Evolutionary conservation across 306 rosid genomes (phyloP).

Genomic region (Herpetospermum pedunculosum): DNA sequence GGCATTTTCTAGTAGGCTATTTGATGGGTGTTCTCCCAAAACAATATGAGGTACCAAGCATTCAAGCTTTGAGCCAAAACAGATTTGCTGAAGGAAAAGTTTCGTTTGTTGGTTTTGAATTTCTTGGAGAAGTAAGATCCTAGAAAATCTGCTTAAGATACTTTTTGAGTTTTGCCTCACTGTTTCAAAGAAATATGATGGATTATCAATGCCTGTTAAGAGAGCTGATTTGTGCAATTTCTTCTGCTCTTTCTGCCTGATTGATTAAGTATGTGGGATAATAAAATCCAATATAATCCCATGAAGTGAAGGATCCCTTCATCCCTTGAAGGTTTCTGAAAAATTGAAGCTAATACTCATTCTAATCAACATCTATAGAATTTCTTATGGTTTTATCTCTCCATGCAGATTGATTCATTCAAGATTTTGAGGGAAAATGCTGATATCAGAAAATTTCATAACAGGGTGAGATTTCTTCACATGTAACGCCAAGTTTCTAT

Average conservation of each 20-base stretch:
- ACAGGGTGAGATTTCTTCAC: neutral
- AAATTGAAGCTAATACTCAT: neutral
- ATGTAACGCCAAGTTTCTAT: too few relatives aligned
- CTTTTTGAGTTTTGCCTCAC: neutral
- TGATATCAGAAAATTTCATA: neutral
- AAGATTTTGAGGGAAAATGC: neutral
- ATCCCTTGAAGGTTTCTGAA: neutral
- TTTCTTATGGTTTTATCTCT: neutral
- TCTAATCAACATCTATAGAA: neutral
- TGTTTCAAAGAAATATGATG: neutral
- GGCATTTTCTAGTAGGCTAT: conserved; percentile 88
- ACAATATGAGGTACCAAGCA: conserved; percentile 57
- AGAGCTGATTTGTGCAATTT: neutral
- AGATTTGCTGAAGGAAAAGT: conserved; percentile 54
- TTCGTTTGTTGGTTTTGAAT: conserved; percentile 78
- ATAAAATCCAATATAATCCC: neutral
- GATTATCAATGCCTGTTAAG: neutral
- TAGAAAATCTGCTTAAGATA: neutral
- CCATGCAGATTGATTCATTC: neutral
- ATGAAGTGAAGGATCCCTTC: too few relatives aligned
- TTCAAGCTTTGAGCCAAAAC: conserved; percentile 40
- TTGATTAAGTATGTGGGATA: neutral
- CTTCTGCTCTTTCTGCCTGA: neutral
- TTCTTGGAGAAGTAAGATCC: conserved; percentile 58
- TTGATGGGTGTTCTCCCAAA: conserved; percentile 79